These are phyloP conservation scores for Corrigiola litoralis DNA, from an alignment of 179 eudicot species.

Conservation along the genomic window DNA sequence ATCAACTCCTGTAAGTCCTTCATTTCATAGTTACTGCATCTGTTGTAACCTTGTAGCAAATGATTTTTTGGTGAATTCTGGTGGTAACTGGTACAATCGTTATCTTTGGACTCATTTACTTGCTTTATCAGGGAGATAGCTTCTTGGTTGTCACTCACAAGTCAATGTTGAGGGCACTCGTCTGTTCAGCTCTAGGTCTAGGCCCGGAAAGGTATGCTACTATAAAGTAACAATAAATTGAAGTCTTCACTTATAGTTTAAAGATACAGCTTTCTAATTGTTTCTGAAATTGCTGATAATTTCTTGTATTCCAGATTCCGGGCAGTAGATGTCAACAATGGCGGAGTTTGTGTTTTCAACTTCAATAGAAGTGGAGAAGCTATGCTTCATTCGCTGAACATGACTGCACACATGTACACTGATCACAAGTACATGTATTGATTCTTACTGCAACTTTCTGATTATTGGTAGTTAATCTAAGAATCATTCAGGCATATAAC, in stretches of 20 bases:
- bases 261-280: no score
- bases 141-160: constrained; percentile 65
- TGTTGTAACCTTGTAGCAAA: not conserved
- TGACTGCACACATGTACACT: constrained; percentile 67
- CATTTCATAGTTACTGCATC: not conserved
- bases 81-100: not conserved
- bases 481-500: not conserved
- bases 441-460: constrained; percentile 11
- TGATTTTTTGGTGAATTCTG: not conserved
- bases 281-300: constrained; percentile 5
- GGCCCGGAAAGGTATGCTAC: constrained; percentile 52
- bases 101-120: not conserved
- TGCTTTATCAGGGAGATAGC: constrained; percentile 41
- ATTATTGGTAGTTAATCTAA: not conserved
- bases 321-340: constrained; percentile 61
- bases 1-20: constrained; percentile 42
- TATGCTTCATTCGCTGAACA: constrained; percentile 60
- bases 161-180: constrained; percentile 57
- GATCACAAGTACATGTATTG: constrained; percentile 48
- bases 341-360: constrained; percentile 53
- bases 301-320: constrained; percentile 45
- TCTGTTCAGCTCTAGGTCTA: constrained; percentile 67
- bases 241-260: no score
- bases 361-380: constrained; percentile 58
- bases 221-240: not conserved